Base-by-base conservation (phyloP, 257 asterid species). In the Cruciata laevipes region DNA sequence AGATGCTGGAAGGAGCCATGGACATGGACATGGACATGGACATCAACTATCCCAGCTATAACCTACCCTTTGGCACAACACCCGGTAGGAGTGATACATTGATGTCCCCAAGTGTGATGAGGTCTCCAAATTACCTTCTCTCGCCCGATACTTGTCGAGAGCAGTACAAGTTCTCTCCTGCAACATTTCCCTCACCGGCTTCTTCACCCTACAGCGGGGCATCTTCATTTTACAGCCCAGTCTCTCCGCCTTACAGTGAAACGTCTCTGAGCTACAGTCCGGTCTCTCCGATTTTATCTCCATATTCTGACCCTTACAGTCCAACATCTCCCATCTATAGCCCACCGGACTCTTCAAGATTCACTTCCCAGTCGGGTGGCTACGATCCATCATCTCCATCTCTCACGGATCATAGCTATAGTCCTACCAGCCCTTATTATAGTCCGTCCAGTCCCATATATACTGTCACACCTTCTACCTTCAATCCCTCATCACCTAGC, bases 11-110 rank as follows among this genome's bases (percentile, higher is more conserved):
- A 73, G 92, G 88, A 68, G 97, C 97, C 24, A 87, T 94, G 63
- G 99, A 94, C 79, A 88, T 94, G n/a, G n/a, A n/a, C n/a, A n/a
- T n/a, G n/a, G n/a, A n/a, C 24, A 87, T 94, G 63, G 99, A 94
- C 79, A 88, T 94, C 64, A 77, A 95, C 62, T 74, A 90, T 58
- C 97, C 99, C 35, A 88, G 99, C 78, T 94, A 90, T 75, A 95
- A 91, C 62, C 80, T 90, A 8, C 96, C 88, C 38, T 93, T 88
- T 71, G 97, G 97, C 74, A 86, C 83, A 95, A 93, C 99, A 17
- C 97, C 99, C 52, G 95, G 73, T 30, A 66, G 81, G 52, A 69
- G 81, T 23, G 99, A 93, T 32, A 86, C 90, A 91, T 90, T 90
- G 49, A 10, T 40, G 99, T 93, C 99, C 33, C 99, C 99, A 5